Base-by-base conservation (phyloP, 768 basidiomycete genomes). In the Crucibulum laeve region DNA sequence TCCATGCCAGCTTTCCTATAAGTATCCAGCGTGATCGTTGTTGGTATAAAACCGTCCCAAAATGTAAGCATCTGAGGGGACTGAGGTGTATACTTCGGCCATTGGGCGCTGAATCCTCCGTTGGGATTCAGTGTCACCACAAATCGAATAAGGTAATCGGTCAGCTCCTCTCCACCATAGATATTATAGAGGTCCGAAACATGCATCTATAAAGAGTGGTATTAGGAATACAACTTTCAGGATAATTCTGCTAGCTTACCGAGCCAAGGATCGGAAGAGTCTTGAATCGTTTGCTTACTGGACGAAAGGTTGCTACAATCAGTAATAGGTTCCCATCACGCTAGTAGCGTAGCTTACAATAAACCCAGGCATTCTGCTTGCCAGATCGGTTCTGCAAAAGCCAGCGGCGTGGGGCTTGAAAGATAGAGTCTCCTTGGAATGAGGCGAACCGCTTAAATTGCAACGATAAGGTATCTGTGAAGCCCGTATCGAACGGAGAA, bases 331-430 rank as follows among this genome's bases (percentile, higher is more conserved):
- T 22, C 7, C 26, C 11, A 4, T 70, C 11, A 2, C 22, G 19
- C 18, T 13, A 21, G 13, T 25, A 0, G 21, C 8, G 22, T 33
- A 4, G 52, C 66, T 30, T 32, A 71, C 68, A 32, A 53, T 62
- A 72, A 2, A 58, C 53, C 67, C 69, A 76, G 1, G 61, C 61
- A 4, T 57, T 58, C 48, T 73, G 70, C 46, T 63, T 62, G 1
- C 61, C 63, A 0, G 69, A 58, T 4, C 47, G 50, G 7, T 57
- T 43, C 38, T 69, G 51, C 25, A 77, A 45, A 45, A 79, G 69
- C 51, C 73, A 69, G 5, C 71, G 56, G 10, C 75, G 60, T n/a
- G 75, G 73, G 0, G 64, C 73, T 25, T 74, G 73, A 54, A 77
- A 77, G 2, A 65, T 58, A 4, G 49, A 50, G 42, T 78, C 77